Conservation (phyloP, 768 basidiomycete genomes). For the Tricholoma bakamatsutake region DNA sequence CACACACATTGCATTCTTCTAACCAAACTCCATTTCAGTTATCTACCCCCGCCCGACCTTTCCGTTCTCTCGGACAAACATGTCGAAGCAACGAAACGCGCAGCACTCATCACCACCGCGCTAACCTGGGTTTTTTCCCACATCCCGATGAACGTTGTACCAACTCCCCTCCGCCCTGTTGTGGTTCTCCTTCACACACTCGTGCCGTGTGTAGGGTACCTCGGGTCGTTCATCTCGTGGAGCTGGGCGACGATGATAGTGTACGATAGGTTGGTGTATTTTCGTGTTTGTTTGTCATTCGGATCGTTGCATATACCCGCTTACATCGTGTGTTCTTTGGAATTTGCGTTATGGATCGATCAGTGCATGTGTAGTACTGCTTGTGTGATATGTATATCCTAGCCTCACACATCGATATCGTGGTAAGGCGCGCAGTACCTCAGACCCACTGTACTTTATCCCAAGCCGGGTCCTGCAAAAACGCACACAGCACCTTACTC, state of each 20-base stretch:
- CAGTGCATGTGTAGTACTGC: too few relatives aligned
- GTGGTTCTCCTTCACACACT: constrained; percentile 54
- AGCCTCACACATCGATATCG: too few relatives aligned
- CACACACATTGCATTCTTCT: neutral
- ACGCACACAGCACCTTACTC: constrained; percentile 93
- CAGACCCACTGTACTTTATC: constrained; percentile 75
- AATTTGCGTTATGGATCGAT: too few relatives aligned
- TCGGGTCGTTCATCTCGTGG: constrained; percentile 77
- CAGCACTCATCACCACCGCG: constrained; percentile 67
- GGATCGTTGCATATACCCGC: too few relatives aligned
- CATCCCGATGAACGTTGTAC: constrained; percentile 52
- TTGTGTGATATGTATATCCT: too few relatives aligned
- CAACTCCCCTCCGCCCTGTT: constrained; percentile 53
- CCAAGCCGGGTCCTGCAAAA: constrained; percentile 93
- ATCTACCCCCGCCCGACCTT: constrained; percentile 74
- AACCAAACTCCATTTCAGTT: constrained; percentile 33
- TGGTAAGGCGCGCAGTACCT: constrained; percentile 7
- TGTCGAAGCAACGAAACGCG: constrained; percentile 66
- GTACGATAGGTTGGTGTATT: constrained; percentile 40
- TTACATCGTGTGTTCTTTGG: too few relatives aligned
- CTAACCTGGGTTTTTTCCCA: constrained; percentile 71
- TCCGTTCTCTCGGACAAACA: constrained; percentile 58
- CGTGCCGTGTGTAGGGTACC: constrained; percentile 65
- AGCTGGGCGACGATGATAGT: constrained; percentile 66
- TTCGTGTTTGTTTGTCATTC: too few relatives aligned